Base-by-base conservation (phyloP, 305 asterid genomes). In the Euphrasia arctica region DNA sequence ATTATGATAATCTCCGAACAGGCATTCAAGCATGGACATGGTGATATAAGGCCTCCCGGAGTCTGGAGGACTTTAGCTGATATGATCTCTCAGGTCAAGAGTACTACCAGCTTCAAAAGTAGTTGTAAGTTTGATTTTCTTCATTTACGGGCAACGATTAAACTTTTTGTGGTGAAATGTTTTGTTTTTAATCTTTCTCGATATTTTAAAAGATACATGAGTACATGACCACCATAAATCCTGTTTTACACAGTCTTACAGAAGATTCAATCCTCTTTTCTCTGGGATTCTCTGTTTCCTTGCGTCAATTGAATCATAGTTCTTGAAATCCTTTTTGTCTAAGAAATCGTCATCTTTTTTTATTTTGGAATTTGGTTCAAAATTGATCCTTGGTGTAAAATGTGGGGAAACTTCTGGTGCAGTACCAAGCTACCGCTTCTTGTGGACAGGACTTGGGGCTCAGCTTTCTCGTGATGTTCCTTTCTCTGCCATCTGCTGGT, bases 401-500 rank as follows among this genome's bases (percentile, higher is more conserved):
- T 39, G 45, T 39, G 45, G 45, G 45, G 45, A 12, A 45, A 45
- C 15, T 45, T 45, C 13, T 45, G 51, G 51, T 45, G 51, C 51
- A 45, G 51, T n/a, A n/a, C 51, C 76, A 66, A 75, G 70, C 73
- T 89, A 82, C 68, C 92, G 95, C 15, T 18, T 72, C 58, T 75
- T 86, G 64, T 84, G 95, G 96, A 85, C 90, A 62, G 96, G 98
- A 60, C 86, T 91, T 27, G 95, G 98, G 58, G 94, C 90, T 59
- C 96, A 91, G 68, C 95, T 91, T 59, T 88, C 90, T 29, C 96
- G 96, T 11, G 98, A 91, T 70, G 96, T 91, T 65, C 98, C 98
- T 39, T 89, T 91, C 78, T 86, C 98, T 72, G 96, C 96, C 31
- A 80, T 91, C 57, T 89, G 96, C 75, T 91, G 98, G 98, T 78